Percentiles rank a stretch among this genome's conserved stretches.
Evolutionary conservation across 2,329 filamentous ascomycete genomes (phyloP).

Genomic region (Fusarium aywerte): DNA sequence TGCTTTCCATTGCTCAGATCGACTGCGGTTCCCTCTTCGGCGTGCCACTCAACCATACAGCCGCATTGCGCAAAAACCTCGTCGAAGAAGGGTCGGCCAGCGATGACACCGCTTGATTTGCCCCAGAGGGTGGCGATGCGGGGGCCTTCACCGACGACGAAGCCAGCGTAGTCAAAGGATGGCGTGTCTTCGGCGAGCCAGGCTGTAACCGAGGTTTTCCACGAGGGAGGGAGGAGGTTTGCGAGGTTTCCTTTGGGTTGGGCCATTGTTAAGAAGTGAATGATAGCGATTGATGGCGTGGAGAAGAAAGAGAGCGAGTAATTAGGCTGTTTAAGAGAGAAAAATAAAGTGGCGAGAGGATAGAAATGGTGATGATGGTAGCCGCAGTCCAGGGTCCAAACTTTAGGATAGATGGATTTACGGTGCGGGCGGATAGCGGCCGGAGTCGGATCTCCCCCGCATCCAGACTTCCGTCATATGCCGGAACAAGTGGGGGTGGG

Average conservation of each 20-base stretch:
- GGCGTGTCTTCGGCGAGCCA: conserved; percentile 98
- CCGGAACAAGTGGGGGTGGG: conserved; percentile 38
- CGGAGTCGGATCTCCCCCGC: conserved; percentile 4
- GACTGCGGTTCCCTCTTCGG: conserved; percentile 77
- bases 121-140: conserved; percentile 74
- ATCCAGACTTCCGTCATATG: conserved; percentile 10
- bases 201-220: conserved; percentile 80
- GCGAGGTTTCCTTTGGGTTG: conserved; percentile 57
- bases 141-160: conserved; percentile 82
- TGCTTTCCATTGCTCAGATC: conserved; percentile 67
- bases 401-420: not conserved
- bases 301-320: not conserved
- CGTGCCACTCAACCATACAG: conserved; percentile 91
- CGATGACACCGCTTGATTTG: conserved; percentile 82
- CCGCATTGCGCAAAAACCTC: conserved; percentile 91
- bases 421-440: conserved; percentile 28
- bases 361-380: not conserved
- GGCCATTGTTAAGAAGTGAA: conserved; percentile 25
- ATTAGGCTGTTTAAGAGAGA: not conserved
- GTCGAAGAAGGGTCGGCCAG: conserved; percentile 93
- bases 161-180: conserved; percentile 96
- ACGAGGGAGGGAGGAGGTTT: conserved; percentile 85
- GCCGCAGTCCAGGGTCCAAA: conserved; percentile 11
- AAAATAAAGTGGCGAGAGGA: not conserved
- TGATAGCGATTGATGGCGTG: not conserved